Percentiles rank a stretch among this genome's conserved stretches.
These are phyloP conservation scores for Yamagishiella unicocca DNA, from an alignment of 139 green algal genomes.

Conservation along the genomic window DNA sequence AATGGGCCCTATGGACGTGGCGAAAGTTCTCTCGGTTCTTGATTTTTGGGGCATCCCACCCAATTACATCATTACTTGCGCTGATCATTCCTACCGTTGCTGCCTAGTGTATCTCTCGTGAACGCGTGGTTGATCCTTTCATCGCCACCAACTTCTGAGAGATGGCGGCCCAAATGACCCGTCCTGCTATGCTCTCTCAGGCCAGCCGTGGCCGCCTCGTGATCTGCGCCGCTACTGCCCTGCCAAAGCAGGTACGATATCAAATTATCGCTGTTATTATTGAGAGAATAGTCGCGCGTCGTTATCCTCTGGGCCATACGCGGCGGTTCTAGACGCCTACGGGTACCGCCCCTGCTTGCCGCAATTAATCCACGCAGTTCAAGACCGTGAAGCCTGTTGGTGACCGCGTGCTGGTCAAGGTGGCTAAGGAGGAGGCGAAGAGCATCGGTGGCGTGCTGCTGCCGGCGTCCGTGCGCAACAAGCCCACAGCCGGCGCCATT, in stretches of 20 bases:
- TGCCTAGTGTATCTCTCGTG: not conserved
- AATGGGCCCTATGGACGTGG: conserved; percentile 2
- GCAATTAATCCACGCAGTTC: conserved; percentile 69
- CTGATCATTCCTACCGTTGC: not conserved
- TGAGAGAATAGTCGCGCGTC: not conserved
- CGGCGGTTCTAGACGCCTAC: conserved; percentile 3
- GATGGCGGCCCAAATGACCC: conserved; percentile 40
- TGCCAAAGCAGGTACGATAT: conserved; percentile 47
- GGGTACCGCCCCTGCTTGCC: not conserved
- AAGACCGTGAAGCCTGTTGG: conserved; percentile 88
- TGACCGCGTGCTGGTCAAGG: conserved; percentile 91
- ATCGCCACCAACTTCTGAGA: not conserved
- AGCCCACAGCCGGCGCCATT: conserved; percentile 84
- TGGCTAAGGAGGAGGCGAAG: conserved; percentile 86
- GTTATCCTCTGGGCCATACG: not conserved
- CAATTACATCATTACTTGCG: not conserved
- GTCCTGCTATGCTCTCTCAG: not conserved
- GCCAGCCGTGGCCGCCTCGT: conserved; percentile 20
- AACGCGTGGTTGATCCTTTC: too few relatives aligned
- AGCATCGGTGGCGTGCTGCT: conserved; percentile 92
- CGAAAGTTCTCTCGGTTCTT: not conserved
- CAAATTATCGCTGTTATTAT: not conserved
- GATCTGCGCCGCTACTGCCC: conserved; percentile 41
- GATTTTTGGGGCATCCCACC: not conserved
- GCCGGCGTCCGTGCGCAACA: conserved; percentile 81